Base-by-base conservation (phyloP, 2,329 filamentous ascomycete species). In the Epichloe amarillans region DNA sequence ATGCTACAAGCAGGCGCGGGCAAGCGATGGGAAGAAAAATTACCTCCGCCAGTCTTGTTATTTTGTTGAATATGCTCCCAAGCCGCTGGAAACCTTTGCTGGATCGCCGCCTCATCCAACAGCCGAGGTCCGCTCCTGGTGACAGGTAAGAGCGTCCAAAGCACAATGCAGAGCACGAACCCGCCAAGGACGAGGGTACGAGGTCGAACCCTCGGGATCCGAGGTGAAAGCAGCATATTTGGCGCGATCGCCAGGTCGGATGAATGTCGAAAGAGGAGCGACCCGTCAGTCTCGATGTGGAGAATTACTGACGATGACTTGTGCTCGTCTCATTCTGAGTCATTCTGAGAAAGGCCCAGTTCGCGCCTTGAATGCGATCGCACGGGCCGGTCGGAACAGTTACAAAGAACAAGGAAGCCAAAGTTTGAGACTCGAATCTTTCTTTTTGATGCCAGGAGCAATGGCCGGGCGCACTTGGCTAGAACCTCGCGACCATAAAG, bases 11-110 rank as follows among this genome's bases (percentile, higher is more conserved):
- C 15, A 36, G 42, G 44, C 17, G 23, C 33, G 26, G 10, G 10
- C 12, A 14, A 3, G 14, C 6, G 19, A 30, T 15, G 26, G 21
- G 26, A 42, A 50, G 8, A 17, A n/a, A 38, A 50, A 46, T 49
- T 49, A 59, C 57, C 56, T 52, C 57, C 57, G 17, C 57, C 55
- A 10, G 46, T 51, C 40, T 52, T 50, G 17, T 55, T 54, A 5
- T 48, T 55, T 15, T 51, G 40, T 33, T 57, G 53, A 19, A 59
- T 51, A 23, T 57, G 57, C 5, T 52, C 47, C 57, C 57, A 59
- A 7, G 55, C 52, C 36, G 57, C 14, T 7, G 56, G 33, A 55
- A 56, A 47, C 56, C 39, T 33, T 15, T 39, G 49, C 36, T 50
- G 40, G 19, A 54, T 44, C n/a, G 14, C 38, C 35, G 30, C 49